Percentiles rank a stretch among this genome's conserved stretches.
These are phyloP conservation scores for Amoeboaphelidium protococcarum DNA, from an alignment of 371 early-diverging fungal species.

Conservation along the genomic window DNA sequence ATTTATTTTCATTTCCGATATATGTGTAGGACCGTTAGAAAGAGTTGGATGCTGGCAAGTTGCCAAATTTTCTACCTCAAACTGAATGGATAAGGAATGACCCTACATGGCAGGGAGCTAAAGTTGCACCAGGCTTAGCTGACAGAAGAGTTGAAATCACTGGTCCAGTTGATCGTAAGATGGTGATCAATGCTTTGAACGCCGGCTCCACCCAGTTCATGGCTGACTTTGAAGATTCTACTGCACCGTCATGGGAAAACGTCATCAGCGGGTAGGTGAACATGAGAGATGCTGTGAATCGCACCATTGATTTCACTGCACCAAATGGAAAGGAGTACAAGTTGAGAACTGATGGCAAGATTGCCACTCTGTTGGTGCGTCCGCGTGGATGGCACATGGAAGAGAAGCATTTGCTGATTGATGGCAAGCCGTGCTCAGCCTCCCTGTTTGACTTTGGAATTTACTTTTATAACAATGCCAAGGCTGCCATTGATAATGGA, in stretches of 20 bases:
- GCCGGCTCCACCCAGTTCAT: slow-evolving; percentile 72
- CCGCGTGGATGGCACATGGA: slow-evolving; percentile 94
- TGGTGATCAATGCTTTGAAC: slow-evolving; percentile 92
- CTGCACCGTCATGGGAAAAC: slow-evolving; percentile 78
- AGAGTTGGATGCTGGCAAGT: slow-evolving; percentile 38
- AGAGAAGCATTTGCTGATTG: slow-evolving; percentile 71
- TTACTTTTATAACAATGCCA: slow-evolving; percentile 87
- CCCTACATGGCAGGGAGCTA: slow-evolving; percentile 58
- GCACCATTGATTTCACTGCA: slow-evolving; percentile 51
- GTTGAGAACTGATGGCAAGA: slow-evolving; percentile 46
- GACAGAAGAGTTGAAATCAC: slow-evolving; percentile 91
- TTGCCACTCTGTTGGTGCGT: slow-evolving; percentile 66
- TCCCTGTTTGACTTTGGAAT: slow-evolving; percentile 83
- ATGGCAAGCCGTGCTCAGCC: slow-evolving; percentile 66
- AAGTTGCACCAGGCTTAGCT: slow-evolving; percentile 62
- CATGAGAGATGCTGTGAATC: slow-evolving; percentile 63
- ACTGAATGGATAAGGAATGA: slow-evolving; percentile 68
- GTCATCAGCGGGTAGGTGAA: slow-evolving; percentile 64
- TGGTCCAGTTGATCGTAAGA: slow-evolving; percentile 88
- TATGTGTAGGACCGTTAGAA: slow-evolving; percentile 22
- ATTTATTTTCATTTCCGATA: background rate
- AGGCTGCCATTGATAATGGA: slow-evolving; percentile 42
- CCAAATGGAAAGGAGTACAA: slow-evolving; percentile 66
- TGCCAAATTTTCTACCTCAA: slow-evolving; percentile 74
- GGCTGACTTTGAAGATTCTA: slow-evolving; percentile 94